Base-by-base conservation (phyloP, 2,329 filamentous ascomycete genomes). In the Chaetothyriales sp. region DNA sequence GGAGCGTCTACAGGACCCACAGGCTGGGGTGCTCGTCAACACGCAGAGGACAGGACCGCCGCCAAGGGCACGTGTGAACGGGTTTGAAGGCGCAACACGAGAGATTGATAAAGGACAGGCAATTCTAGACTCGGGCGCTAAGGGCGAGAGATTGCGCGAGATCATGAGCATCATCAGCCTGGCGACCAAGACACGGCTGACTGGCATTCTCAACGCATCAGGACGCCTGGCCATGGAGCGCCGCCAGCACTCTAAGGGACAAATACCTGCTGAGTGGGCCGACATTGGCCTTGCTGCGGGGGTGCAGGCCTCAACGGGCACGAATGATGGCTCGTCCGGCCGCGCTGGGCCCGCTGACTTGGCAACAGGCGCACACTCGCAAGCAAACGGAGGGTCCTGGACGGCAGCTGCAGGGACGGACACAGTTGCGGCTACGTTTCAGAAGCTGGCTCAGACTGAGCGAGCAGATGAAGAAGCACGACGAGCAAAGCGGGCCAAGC, bases 91-190 rank as follows among this genome's bases (percentile, higher is more conserved):
- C 3, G 72, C 77, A 28, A 74, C 77, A 10, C 67, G 83, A 20
- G 74, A 86, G 2, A 68, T 77, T 43, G 81, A 81, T 1, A 75
- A 73, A 12, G 81, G 81, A 1, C 79, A 79, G 18, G 86, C 84
- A 49, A 77, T 93, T 39, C 77, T 92, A 0, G 80, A 83, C 36
- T 64, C 67, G 18, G 53, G 53, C 26, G 84, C 88, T 44, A 68
- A 70, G 47, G 68, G 68, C 44, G 79, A 85, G 1, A 80, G 78
- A 49, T 71, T 95, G 32, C 83, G 84, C 12, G 88, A 95, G 54
- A 84, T 95, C 58, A 69, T 95, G 44, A 84, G 86, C 22, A 73
- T 95, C 15, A 65, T 95, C 52, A 92, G 87, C 5, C 76, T 95
- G 51, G 85, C 86, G 18, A 81, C 86, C 8, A 86, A 90, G 63